Base-by-base conservation (phyloP, 2,329 filamentous ascomycete species). In the Aaosphaeria pasadenensis region DNA sequence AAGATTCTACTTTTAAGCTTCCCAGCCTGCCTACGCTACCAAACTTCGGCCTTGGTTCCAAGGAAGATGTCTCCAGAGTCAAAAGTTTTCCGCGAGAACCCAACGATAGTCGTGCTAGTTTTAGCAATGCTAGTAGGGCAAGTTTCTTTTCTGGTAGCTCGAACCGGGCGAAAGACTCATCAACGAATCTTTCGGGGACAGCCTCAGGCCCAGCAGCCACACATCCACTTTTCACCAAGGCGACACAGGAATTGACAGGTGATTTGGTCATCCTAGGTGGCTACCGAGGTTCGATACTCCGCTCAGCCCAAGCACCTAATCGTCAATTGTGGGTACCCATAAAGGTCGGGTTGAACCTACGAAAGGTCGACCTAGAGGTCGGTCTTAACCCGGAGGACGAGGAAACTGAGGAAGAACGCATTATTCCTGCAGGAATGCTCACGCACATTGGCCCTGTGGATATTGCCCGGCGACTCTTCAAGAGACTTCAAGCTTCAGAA, bases 241-340 rank as follows among this genome's bases (percentile, higher is more conserved):
- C 82, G 1, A 63, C 95, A 42, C 83, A 87, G 42, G 75, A 83
- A 5, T 73, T 96, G 24, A 88, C 84, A 0, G 91, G 92, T 1
- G 92, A 97, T 63, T 68, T 97, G 6, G 89, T 97, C 6, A 78
- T 96, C 30, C 79, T 97, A 63, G 92, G 92, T 17, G 92, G 92
- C 11, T 96, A 96, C 64, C 81, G 92, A 55, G 92, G 92, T 4
- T 96, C 91, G 0, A 80, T 96, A n/a, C 71, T 97, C 30, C 84
- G 91, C 30, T 95, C 90, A 7, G 87, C 89, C 7, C 85, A 90
- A 52, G 81, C 88, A 6, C 87, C 88, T 4, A 84, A 92, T 62
- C 84, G 90, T n/a, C 90, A 95, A 64, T 74, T 96, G 0, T 97
- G 92, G 92, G 89, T 95, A 1, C 91, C 91, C 0, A 86, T 96